A percentile compares a stretch with the other conserved stretches of the same genome.
Evolutionary conservation across 345 rosid species (phyloP).

Genomic region (Gossypium herbaceum): DNA sequence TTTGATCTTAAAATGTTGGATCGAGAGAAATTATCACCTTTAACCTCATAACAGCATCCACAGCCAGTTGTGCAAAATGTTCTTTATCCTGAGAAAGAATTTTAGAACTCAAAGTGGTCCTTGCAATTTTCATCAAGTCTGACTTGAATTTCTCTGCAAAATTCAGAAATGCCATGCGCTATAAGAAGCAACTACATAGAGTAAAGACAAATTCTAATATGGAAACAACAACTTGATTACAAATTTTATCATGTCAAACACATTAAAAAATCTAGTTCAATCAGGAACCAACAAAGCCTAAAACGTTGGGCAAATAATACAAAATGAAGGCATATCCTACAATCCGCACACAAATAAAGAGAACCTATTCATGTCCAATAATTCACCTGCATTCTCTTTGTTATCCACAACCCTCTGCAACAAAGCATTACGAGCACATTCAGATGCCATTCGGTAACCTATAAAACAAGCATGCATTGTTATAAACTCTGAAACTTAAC

Average conservation of each 20-base stretch:
- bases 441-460: conserved; percentile 98
- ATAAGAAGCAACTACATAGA: conserved; percentile 11
- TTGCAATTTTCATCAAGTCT: conserved; percentile 85
- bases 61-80: conserved; percentile 82
- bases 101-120: conserved; percentile 90
- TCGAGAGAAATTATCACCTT: conserved; percentile 39
- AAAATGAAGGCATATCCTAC: not conserved
- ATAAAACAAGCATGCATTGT: conserved; percentile 19
- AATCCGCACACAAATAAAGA: not conserved
- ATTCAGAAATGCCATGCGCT: conserved; percentile 10
- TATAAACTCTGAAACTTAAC: not conserved
- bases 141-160: conserved; percentile 72
- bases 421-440: conserved; percentile 81
- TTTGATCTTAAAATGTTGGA: conserved; percentile 3
- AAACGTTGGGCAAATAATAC: not conserved
- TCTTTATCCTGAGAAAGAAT: conserved; percentile 90
- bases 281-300: not conserved
- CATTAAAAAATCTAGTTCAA: not conserved
- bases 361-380: not conserved
- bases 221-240: not conserved
- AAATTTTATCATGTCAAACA: not conserved
- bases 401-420: conserved; percentile 64
- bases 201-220: not conserved
- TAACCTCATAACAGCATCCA: conserved; percentile 90
- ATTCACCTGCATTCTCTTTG: conserved; percentile 71